A percentile compares a stretch with the other conserved stretches of the same genome.
phyloP scores from a whole-genome alignment of 163 green algal species.

The Chloromonas sp. region DNA sequence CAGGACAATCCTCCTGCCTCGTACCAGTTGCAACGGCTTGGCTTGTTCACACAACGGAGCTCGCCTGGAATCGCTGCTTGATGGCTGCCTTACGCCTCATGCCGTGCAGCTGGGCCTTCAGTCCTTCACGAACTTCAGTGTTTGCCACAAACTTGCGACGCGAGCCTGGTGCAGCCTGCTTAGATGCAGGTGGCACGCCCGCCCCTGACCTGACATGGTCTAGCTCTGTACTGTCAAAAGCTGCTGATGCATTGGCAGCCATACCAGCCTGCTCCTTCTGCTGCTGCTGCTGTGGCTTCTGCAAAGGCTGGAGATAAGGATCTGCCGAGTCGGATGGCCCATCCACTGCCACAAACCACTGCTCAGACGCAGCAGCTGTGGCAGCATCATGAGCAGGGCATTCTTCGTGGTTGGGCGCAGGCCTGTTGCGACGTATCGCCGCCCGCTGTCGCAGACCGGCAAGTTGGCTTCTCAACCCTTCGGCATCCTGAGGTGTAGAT shows the following conservation, averaged over 20 bases:
- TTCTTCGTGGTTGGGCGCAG: background rate
- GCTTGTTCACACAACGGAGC: too few species aligned
- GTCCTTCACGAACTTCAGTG: background rate
- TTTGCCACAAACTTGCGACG: background rate
- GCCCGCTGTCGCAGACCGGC: constrained; percentile 22
- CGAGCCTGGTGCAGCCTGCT: background rate
- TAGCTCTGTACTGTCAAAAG: too few species aligned
- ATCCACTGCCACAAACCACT: background rate
- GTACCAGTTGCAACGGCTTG: too few species aligned
- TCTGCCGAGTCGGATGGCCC: constrained; percentile 1
- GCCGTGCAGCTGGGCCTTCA: constrained; percentile 8
- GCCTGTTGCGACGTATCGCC: constrained; percentile 12
- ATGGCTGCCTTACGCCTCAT: constrained; percentile 5
- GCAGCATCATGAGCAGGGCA: background rate
- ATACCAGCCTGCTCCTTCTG: background rate
- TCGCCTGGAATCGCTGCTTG: background rate
- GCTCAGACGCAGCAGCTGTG: background rate
- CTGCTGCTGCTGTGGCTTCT: background rate
- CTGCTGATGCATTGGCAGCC: background rate
- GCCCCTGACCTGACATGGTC: too few species aligned
- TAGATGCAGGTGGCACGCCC: background rate
- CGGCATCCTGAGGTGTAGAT: constrained; percentile 5
- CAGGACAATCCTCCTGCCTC: too few species aligned
- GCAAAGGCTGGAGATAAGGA: background rate
- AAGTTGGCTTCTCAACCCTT: constrained; percentile 18